Evolutionary conservation across 257 asterid species (phyloP).

Genomic region (Ophiorrhiza pumila): DNA sequence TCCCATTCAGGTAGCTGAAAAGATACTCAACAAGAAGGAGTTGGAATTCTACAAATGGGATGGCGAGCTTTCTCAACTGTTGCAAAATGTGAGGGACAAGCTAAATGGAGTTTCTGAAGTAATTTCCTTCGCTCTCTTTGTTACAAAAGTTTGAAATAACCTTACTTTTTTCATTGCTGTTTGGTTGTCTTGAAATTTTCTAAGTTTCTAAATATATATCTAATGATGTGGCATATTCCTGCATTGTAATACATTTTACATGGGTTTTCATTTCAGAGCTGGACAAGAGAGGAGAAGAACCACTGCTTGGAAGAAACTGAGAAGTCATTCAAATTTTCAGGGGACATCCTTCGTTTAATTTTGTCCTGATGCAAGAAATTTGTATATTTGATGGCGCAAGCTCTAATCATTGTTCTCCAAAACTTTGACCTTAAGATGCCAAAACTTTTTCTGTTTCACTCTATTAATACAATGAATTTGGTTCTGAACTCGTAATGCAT

Average conservation of each 20-base stretch:
- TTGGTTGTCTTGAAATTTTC: not conserved
- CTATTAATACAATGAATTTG: not conserved
- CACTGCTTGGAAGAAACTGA: conserved; percentile 91
- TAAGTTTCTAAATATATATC: not conserved
- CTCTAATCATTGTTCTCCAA: conserved; percentile 6
- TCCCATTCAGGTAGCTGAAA: conserved; percentile 62
- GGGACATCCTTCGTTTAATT: conserved; percentile 76
- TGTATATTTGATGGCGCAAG: conserved; percentile 12
- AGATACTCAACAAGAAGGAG: conserved; percentile 63
- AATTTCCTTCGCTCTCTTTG: conserved; percentile 12
- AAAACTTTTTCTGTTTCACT: not conserved
- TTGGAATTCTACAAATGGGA: conserved; percentile 96
- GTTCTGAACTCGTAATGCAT: not conserved
- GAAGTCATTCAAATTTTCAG: conserved; percentile 90
- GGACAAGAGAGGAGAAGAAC: conserved; percentile 88
- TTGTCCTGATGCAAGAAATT: conserved; percentile 35
- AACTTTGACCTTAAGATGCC: not conserved
- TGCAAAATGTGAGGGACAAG: conserved; percentile 84
- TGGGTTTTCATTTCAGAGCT: conserved; percentile 40
- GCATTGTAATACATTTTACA: conserved; percentile 2
- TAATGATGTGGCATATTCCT: not conserved
- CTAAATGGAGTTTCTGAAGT: conserved; percentile 78
- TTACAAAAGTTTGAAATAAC: not conserved
- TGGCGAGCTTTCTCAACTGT: conserved; percentile 67
- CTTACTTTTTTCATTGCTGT: not conserved